These are phyloP conservation scores for Cnidoscolus chayamansa DNA, from an alignment of 441 rosid species.

Conservation along the genomic window DNA sequence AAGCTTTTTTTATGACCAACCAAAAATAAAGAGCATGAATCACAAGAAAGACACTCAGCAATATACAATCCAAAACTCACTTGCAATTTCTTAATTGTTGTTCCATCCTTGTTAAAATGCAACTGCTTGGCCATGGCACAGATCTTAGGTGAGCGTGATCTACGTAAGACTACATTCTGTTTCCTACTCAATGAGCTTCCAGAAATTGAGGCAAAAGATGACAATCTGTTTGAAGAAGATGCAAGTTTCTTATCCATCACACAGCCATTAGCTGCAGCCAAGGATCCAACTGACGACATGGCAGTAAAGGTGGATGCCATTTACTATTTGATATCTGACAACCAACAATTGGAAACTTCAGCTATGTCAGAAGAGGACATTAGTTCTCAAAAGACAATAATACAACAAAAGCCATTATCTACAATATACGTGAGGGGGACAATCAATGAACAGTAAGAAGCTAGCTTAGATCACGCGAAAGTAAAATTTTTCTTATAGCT, in stretches of 20 bases:
- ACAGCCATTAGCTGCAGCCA: slow-evolving; percentile 54
- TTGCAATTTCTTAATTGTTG: slow-evolving; percentile 81
- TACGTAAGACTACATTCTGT: slow-evolving; percentile 40
- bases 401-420: not conserved
- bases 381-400: not conserved
- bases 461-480: not conserved
- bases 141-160: slow-evolving; percentile 45
- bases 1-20: not conserved
- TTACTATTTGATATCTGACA: slow-evolving; percentile 14
- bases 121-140: slow-evolving; percentile 78
- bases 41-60: not conserved
- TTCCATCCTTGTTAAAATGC: slow-evolving; percentile 91
- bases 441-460: not conserved
- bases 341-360: not conserved
- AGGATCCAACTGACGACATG: slow-evolving; percentile 63
- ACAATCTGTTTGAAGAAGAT: slow-evolving; percentile 50
- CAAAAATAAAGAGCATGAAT: not conserved
- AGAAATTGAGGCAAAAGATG: slow-evolving; percentile 66
- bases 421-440: not conserved
- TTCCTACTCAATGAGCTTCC: slow-evolving; percentile 48
- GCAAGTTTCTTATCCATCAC: slow-evolving; percentile 52
- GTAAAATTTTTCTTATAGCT: not conserved
- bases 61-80: slow-evolving; percentile 36
- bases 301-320: slow-evolving; percentile 73
- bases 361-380: not conserved